A percentile compares a stretch with the other conserved stretches of the same genome.
Conservation (phyloP, 2,329 filamentous ascomycete species). For the Penicillium sp. region DNA sequence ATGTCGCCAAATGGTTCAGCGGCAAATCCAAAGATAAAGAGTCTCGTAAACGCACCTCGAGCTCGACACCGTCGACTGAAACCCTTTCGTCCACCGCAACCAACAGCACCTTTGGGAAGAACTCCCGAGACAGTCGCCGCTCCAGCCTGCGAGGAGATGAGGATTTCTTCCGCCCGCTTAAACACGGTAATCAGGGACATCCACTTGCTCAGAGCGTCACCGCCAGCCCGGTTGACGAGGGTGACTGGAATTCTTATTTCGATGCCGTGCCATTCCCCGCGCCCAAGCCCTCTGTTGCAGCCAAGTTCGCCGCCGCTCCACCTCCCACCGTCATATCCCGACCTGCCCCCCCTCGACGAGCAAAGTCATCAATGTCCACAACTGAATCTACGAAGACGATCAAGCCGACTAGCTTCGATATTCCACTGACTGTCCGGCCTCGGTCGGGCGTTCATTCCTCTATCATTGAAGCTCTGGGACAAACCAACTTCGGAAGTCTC, state of each 20-base stretch:
- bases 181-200: conserved; percentile 59
- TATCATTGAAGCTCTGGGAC: conserved; percentile 32
- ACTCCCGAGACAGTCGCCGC: conserved; percentile 52
- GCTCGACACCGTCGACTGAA: conserved; percentile 52
- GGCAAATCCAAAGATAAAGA: conserved; percentile 43
- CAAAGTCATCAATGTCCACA: conserved; percentile 47
- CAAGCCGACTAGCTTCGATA: conserved; percentile 35
- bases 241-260: conserved; percentile 42
- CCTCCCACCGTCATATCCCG: conserved; percentile 32
- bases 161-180: conserved; percentile 53
- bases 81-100: conserved; percentile 58
- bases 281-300: conserved; percentile 10
- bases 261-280: conserved; percentile 14
- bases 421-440: conserved; percentile 21
- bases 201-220: conserved; percentile 74
- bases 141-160: conserved; percentile 63
- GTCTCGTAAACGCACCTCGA: conserved; percentile 55
- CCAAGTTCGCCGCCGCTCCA: conserved; percentile 12
- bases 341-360: conserved; percentile 42
- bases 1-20: conserved; percentile 66
- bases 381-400: conserved; percentile 51
- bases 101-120: conserved; percentile 57
- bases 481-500: conserved; percentile 40
- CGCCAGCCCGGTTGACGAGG: conserved; percentile 62
- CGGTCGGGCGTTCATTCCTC: conserved; percentile 28